Evolutionary conservation across 2,329 filamentous ascomycete species (phyloP), one percentile per base, ranked within the genome.

Genomic region (Nannizziopsis barbatae): DNA sequence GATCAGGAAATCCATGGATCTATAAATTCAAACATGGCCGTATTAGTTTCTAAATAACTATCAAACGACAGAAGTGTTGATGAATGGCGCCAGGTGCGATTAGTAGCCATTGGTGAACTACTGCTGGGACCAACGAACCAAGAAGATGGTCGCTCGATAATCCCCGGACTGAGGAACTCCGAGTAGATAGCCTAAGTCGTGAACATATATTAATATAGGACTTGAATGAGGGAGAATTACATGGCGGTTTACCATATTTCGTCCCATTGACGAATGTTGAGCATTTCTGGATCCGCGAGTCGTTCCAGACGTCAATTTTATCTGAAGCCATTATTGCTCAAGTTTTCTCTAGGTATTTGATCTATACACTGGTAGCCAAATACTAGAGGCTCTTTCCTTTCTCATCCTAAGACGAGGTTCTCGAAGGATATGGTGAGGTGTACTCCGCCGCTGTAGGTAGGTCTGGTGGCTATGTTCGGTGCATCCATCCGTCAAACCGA

Each of bases 1-100:
- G 67, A 66, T 95, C 88, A 0, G 89, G 89, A 68, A 82, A 93
- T 55, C 89, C 89, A 65, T 88, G 84, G 60, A 85, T 70, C 73
- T 76, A 46, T 22, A 41, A 9, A 15, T n/a, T 44, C 38, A 42
- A 42, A 9, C 5, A 11, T 41, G 5, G 15, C 11, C 38, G 20
- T n/a, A 14, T 18, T 7, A 22, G 12, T 5, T 12, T 12, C 45
- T 30, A 35, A 38, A 14, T 9, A 45, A 22, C n/a, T n/a, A n/a
- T 35, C 10, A 2, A 32, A 43, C n/a, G 15, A 17, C n/a, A n/a
- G n/a, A n/a, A n/a, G n/a, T n/a, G 22, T 30, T 27, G 22, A 27
- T 27, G 22, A 27, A 27, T 3, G 22, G 22, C 22, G 7, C 7
- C 3, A 4, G 4, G 22, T 27, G 3, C 3, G 15, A 5, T 41